phyloP scores from a whole-genome alignment of 768 basidiomycete genomes.

The Kwoniella botswanensis region DNA sequence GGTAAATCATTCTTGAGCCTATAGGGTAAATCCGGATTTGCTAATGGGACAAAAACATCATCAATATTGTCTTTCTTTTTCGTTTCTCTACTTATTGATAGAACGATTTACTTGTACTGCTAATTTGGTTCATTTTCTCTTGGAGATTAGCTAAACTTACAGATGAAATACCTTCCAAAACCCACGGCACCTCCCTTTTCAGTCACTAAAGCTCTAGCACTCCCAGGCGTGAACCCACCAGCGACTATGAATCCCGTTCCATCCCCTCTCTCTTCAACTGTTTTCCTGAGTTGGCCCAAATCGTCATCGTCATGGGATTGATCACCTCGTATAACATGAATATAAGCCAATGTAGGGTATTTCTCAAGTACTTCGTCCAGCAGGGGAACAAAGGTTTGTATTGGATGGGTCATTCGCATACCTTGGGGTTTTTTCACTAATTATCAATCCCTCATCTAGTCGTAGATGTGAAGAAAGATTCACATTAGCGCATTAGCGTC shows the following conservation, averaged over 20 bases:
- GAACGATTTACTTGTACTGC: too few species aligned
- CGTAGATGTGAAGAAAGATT: too few species aligned
- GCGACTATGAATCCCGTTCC: conserved; percentile 6
- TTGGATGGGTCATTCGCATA: conserved; percentile 40
- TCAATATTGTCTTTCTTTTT: not conserved
- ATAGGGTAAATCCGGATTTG: conserved; percentile 21
- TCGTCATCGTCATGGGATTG: not conserved
- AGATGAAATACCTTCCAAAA: conserved; percentile 23
- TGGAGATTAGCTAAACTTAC: too few species aligned
- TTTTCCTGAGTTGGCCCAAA: not conserved
- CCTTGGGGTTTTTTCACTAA: too few species aligned
- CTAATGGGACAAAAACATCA: not conserved
- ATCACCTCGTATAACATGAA: too few species aligned
- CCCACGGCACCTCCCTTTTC: conserved; percentile 3
- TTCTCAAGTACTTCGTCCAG: not conserved
- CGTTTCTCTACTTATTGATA: too few species aligned
- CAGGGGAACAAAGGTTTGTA: conserved; percentile 7
- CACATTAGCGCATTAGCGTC: too few species aligned
- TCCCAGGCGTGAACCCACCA: conserved; percentile 10
- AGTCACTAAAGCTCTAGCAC: not conserved
- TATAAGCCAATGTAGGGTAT: too few species aligned
- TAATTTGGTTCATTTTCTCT: too few species aligned
- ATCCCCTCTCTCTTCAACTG: not conserved
- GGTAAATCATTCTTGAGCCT: conserved; percentile 6
- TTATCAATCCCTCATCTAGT: conserved; percentile 48